Conservation (phyloP, 2,329 filamentous ascomycete genomes). For the Microcyclosporella mali region DNA sequence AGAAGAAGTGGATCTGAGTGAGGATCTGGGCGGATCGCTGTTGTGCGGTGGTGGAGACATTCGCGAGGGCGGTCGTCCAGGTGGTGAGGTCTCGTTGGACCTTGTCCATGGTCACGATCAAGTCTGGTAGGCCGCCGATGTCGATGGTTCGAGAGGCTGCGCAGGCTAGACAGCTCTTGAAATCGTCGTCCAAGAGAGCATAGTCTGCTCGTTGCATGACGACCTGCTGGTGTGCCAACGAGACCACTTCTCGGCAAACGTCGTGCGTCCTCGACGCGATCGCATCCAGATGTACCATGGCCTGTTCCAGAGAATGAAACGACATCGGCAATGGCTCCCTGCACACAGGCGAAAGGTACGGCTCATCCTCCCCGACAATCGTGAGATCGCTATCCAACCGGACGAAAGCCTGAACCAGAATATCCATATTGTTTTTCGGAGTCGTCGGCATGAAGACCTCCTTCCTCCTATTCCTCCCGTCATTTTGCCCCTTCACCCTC, state of each 20-base stretch:
- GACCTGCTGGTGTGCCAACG: constrained; percentile 9
- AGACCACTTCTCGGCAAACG: constrained; percentile 12
- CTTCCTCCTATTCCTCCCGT: constrained; percentile 9
- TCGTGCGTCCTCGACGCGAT: constrained; percentile 12
- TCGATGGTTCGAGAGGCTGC: constrained; percentile 11
- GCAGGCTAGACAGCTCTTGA: constrained; percentile 14
- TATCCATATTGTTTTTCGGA: constrained; percentile 11
- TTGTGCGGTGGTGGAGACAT: neutral
- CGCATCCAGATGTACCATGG: constrained; percentile 14
- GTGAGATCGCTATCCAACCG: constrained; percentile 16
- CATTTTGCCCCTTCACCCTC: constrained; percentile 1
- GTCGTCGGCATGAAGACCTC: constrained; percentile 7
- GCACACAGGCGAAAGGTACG: constrained; percentile 13
- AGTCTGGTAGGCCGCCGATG: constrained; percentile 2
- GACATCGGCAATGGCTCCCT: constrained; percentile 10
- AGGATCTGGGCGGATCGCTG: constrained; percentile 10
- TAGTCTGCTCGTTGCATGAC: constrained; percentile 5
- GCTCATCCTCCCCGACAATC: constrained; percentile 15
- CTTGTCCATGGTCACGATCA: constrained; percentile 3
- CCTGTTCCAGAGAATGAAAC: constrained; percentile 14
- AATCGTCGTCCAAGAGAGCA: constrained; percentile 12
- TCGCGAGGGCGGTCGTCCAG: constrained; percentile 13
- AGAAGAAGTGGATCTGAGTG: constrained; percentile 16
- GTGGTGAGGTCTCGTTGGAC: constrained; percentile 12
- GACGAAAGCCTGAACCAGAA: constrained; percentile 14